Base-by-base conservation (phyloP, 495 filamentous ascomycete species). In the Hypoxylon lienhwacheense region DNA sequence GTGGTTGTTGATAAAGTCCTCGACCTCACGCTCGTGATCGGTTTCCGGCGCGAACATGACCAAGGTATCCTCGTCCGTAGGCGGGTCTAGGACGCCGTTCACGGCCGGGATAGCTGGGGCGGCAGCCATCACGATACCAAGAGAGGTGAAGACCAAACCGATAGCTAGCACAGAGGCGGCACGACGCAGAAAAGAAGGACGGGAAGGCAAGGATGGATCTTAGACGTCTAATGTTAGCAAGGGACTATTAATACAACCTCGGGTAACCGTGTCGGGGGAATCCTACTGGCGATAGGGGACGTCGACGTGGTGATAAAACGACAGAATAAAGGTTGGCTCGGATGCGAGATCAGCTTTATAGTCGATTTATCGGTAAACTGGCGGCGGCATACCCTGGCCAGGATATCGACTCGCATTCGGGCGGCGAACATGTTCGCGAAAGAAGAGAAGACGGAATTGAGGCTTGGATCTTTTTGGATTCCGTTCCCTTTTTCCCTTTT, bases 21-120 rank as follows among this genome's bases (percentile, higher is more conserved):
- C 84, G 49, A 92, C 79, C 51, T 84, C 78, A 33, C 71, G 74
- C 15, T 85, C 72, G 5, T 78, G 59, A 4, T 81, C 78, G 48
- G 85, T 81, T n/a, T 73, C 47, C 6, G 92, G 84, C 1, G 61
- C 64, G 76, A 80, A 97, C 61, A 85, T 73, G 19, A 69, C 64
- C 21, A 92, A 78, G 28, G 85, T 85, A 50, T 97, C 87, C 55
- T 81, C 83, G 66, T 95, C 87, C 32, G 81, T 81, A 14, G 83
- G 81, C 34, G 77, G 69, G 16, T 76, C 72, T 67, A 85, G 70
- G 47, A 84, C 53, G 8, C 51, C 64, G 25, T 65, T 66, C 29
- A 74, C 69, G 22, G 71, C 68, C 19, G 75, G 53, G 40, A 76
- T 55, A 10, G 74, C 76, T 5, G 81, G 78, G 10, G 68, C 65